These are phyloP conservation scores for Podosphaera aphanis DNA, from an alignment of 2,329 filamentous ascomycete species.

Conservation along the genomic window DNA sequence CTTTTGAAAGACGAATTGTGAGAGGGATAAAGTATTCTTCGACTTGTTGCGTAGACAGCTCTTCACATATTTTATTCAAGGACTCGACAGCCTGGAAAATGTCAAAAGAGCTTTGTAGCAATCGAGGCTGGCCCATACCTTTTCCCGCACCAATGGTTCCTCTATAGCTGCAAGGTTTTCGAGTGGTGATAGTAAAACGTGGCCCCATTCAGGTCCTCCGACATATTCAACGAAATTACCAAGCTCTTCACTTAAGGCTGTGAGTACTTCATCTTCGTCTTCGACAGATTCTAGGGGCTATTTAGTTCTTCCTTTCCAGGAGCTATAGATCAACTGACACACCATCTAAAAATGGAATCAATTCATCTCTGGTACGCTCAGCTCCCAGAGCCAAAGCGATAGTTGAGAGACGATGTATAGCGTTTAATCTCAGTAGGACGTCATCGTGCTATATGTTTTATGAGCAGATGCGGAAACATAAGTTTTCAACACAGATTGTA, in stretches of 20 bases:
- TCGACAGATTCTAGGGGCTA: constrained; percentile 67
- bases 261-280: constrained; percentile 95
- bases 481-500: not conserved
- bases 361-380: constrained; percentile 90
- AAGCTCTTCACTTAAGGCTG: constrained; percentile 88
- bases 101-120: not conserved
- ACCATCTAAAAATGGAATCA: constrained; percentile 98
- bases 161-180: constrained; percentile 98
- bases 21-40: constrained; percentile 96
- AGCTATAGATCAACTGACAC: constrained; percentile 8
- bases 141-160: constrained; percentile 90
- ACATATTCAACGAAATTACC: constrained; percentile 96
- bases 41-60: constrained; percentile 75
- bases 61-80: constrained; percentile 93
- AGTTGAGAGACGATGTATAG: constrained; percentile 91
- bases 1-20: constrained; percentile 86
- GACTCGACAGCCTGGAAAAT: constrained; percentile 70
- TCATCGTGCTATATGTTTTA: constrained; percentile 59
- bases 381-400: constrained; percentile 90
- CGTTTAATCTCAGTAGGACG: constrained; percentile 90
- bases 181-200: constrained; percentile 86
- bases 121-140: constrained; percentile 32
- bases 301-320: constrained; percentile 13
- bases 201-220: constrained; percentile 75
- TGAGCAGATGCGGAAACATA: constrained; percentile 5